A percentile compares a stretch with the other conserved stretches of the same genome.
These are phyloP conservation scores for Puccinia triticina DNA, from an alignment of 1,284 basidiomycete genomes.

Conservation along the genomic window DNA sequence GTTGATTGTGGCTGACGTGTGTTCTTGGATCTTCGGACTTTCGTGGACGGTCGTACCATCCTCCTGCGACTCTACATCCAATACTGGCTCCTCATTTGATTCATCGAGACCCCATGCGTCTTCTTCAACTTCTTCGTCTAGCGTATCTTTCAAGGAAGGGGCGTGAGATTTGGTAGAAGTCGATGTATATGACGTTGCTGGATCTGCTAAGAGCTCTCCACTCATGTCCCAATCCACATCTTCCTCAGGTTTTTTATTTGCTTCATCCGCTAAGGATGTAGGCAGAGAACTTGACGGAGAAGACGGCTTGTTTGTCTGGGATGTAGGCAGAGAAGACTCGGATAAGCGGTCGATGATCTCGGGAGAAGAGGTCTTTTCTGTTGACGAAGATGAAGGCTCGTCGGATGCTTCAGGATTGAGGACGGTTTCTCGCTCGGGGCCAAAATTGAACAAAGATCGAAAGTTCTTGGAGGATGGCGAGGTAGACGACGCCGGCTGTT, in stretches of 20 bases:
- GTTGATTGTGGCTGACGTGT: background rate
- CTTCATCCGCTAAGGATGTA: background rate
- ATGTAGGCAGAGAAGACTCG: background rate
- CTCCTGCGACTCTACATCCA: background rate
- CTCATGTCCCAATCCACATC: slow-evolving; percentile 48
- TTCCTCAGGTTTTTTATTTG: slow-evolving; percentile 18
- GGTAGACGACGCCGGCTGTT: background rate
- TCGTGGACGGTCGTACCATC: background rate
- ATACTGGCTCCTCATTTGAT: background rate
- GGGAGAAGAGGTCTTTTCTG: slow-evolving; percentile 20
- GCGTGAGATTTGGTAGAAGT: background rate
- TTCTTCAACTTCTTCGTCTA: slow-evolving; percentile 35
- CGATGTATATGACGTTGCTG: background rate
- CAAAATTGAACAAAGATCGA: slow-evolving; percentile 48
- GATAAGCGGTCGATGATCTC: slow-evolving; percentile 39
- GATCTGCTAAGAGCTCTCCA: slow-evolving; percentile 6
- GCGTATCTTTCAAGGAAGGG: background rate
- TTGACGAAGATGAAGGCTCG: slow-evolving; percentile 20
- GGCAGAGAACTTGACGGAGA: background rate
- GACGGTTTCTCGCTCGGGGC: slow-evolving; percentile 1
- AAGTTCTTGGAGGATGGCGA: slow-evolving; percentile 30
- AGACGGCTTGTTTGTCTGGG: background rate
- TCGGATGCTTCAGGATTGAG: slow-evolving; percentile 3
- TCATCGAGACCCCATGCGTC: slow-evolving; percentile 46
- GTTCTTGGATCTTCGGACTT: background rate